Conservation (phyloP, 2,329 filamentous ascomycete species). For the Chaetomium globosum region DNA sequence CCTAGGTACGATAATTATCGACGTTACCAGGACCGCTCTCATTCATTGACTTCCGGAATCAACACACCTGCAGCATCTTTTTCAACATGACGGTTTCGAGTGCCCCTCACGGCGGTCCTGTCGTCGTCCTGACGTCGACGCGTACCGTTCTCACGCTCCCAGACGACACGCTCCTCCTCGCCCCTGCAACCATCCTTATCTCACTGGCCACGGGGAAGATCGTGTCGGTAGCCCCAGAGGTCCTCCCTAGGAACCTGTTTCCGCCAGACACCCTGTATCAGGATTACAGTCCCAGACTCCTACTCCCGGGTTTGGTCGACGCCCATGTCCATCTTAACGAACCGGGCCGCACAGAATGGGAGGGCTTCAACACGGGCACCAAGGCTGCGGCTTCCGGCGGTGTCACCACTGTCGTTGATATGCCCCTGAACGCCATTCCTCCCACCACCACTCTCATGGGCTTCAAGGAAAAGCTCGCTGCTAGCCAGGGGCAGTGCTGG, state of each 20-base stretch:
- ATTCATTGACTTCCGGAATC: neutral
- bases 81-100: slow-evolving; percentile 41
- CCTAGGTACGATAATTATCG: neutral
- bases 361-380: slow-evolving; percentile 94
- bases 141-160: slow-evolving; percentile 77
- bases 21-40: neutral
- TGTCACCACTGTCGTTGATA: slow-evolving; percentile 95
- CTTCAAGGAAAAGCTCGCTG: slow-evolving; percentile 81
- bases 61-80: neutral
- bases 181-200: slow-evolving; percentile 80
- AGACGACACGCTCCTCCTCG: slow-evolving; percentile 63
- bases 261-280: slow-evolving; percentile 71
- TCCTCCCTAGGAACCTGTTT: slow-evolving; percentile 77
- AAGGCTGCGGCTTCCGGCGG: slow-evolving; percentile 91
- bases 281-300: slow-evolving; percentile 80
- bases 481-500: slow-evolving; percentile 88
- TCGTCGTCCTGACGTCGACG: slow-evolving; percentile 80
- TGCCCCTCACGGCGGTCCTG: slow-evolving; percentile 41
- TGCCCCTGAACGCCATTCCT: slow-evolving; percentile 96
- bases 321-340: slow-evolving; percentile 98
- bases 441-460: slow-evolving; percentile 87
- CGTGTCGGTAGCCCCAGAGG: slow-evolving; percentile 68
- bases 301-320: slow-evolving; percentile 91
- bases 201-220: slow-evolving; percentile 83
- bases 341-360: slow-evolving; percentile 95